These are phyloP conservation scores for Ogataea methylovora DNA, from an alignment of 805 yeast species.

Conservation along the genomic window DNA sequence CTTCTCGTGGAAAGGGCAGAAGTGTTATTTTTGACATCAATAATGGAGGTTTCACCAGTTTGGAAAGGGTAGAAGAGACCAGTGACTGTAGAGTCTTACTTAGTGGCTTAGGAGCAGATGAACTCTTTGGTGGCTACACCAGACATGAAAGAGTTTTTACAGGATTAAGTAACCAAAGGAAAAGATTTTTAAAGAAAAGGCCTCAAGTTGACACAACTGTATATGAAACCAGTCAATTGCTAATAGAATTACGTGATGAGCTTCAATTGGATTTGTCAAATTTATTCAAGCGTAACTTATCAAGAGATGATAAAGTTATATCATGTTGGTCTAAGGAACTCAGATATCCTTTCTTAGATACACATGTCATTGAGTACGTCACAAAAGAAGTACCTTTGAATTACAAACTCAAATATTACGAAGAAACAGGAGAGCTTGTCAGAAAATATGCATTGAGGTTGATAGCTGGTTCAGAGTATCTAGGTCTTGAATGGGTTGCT, in stretches of 20 bases:
- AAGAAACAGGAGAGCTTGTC: conserved; percentile 25
- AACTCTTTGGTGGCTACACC: conserved; percentile 91
- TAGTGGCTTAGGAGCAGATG: conserved; percentile 97
- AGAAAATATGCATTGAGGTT: conserved; percentile 53
- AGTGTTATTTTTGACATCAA: conserved; percentile 12
- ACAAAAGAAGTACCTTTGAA: conserved; percentile 41
- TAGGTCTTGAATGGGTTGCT: conserved; percentile 41
- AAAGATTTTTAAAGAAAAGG: conserved; percentile 12
- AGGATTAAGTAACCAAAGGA: conserved; percentile 16
- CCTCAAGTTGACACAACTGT: conserved; percentile 11
- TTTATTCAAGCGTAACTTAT: conserved; percentile 72
- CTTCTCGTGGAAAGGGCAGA: conserved; percentile 53
- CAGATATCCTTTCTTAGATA: conserved; percentile 80
- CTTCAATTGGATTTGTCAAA: conserved; percentile 64
- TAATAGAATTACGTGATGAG: conserved; percentile 44
- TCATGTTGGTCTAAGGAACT: conserved; percentile 84
- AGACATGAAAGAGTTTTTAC: conserved; percentile 58
- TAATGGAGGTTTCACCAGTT: conserved; percentile 4
- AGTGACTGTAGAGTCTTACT: conserved; percentile 64
- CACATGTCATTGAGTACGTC: conserved; percentile 44
- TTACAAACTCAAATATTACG: conserved; percentile 31
- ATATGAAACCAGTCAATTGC: conserved; percentile 13
- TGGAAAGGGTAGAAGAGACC: conserved; percentile 24
- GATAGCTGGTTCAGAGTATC: conserved; percentile 36
- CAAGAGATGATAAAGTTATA: conserved; percentile 88